Conservation (phyloP, 1,284 basidiomycete species). For the Phaffia rhodozyma region DNA sequence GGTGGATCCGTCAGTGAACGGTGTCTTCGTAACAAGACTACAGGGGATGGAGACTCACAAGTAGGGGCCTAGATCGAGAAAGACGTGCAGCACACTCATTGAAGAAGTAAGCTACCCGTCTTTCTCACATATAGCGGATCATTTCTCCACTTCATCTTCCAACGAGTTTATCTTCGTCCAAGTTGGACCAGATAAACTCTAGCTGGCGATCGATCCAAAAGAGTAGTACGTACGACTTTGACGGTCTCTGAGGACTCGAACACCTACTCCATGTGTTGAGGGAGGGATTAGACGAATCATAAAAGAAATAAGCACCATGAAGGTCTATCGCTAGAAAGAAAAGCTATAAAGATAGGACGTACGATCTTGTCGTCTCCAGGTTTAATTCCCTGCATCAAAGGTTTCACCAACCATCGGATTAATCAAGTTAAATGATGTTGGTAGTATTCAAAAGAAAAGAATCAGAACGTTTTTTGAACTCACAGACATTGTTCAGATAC, state of each 20-base stretch:
- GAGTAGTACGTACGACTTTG: conserved; percentile 43
- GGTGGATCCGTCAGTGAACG: not conserved
- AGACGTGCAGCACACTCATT: conserved; percentile 23
- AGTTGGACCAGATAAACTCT: conserved; percentile 11
- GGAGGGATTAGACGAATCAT: conserved; percentile 4
- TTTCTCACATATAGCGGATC: conserved; percentile 6
- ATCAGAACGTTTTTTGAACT: not conserved
- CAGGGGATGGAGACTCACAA: conserved; percentile 27
- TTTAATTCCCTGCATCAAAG: conserved; percentile 64
- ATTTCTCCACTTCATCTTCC: not conserved
- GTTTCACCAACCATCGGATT: conserved; percentile 32
- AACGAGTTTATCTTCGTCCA: not conserved
- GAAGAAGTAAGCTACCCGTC: conserved; percentile 12
- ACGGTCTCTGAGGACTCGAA: conserved; percentile 97
- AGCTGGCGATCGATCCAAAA: not conserved
- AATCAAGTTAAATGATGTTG: conserved; percentile 23
- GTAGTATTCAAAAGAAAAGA: conserved; percentile 44
- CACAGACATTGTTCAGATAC: conserved; percentile 15
- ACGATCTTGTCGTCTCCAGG: conserved; percentile 54
- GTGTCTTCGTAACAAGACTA: not conserved
- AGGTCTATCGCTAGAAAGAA: not conserved
- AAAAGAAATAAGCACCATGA: not conserved
- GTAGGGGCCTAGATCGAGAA: conserved; percentile 36
- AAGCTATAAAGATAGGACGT: conserved; percentile 17
- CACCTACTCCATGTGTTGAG: conserved; percentile 58